Percentiles rank a stretch among this genome's conserved stretches.
phyloP scores from a whole-genome alignment of 768 basidiomycete species.

The Podaxis pistillaris region DNA sequence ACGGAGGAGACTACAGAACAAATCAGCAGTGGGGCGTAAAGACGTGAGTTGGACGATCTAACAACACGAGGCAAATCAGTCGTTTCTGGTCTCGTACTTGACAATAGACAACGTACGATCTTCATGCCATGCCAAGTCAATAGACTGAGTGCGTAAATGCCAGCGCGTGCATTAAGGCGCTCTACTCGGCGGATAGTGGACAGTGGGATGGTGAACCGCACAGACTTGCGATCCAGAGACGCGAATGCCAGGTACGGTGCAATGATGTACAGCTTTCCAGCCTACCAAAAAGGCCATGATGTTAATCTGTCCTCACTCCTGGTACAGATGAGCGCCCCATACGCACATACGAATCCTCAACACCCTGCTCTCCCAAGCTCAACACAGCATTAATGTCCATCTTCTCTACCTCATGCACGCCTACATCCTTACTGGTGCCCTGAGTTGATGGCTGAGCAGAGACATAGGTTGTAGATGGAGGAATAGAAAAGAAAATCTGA shows the following conservation, averaged over 20 bases:
- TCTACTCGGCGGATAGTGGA: conserved; percentile 94
- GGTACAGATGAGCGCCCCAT: neutral
- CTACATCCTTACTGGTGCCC: conserved; percentile 24
- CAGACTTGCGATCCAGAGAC: conserved; percentile 90
- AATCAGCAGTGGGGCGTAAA: conserved; percentile 87
- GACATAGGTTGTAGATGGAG: conserved; percentile 32
- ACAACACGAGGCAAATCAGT: neutral
- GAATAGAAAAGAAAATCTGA: conserved; percentile 85
- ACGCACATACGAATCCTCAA: conserved; percentile 93
- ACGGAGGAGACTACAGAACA: conserved; percentile 86
- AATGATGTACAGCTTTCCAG: conserved; percentile 86
- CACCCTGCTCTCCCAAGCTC: conserved; percentile 68
- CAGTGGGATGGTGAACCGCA: conserved; percentile 87
- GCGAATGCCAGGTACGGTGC: conserved; percentile 89
- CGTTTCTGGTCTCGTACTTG: conserved; percentile 1
- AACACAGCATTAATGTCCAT: conserved; percentile 91
- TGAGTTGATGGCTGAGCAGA: conserved; percentile 21
- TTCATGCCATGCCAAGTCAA: conserved; percentile 94
- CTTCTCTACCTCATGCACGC: conserved; percentile 47
- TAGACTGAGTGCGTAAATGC: conserved; percentile 93
- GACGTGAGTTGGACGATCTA: conserved; percentile 93
- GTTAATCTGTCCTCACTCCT: too few relatives aligned
- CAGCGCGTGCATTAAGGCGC: conserved; percentile 87
- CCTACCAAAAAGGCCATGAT: conserved; percentile 39
- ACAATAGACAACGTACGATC: conserved; percentile 56